Evolutionary conservation across 2,329 filamentous ascomycete genomes (phyloP).

Genomic region (Diaporthe humulicola): DNA sequence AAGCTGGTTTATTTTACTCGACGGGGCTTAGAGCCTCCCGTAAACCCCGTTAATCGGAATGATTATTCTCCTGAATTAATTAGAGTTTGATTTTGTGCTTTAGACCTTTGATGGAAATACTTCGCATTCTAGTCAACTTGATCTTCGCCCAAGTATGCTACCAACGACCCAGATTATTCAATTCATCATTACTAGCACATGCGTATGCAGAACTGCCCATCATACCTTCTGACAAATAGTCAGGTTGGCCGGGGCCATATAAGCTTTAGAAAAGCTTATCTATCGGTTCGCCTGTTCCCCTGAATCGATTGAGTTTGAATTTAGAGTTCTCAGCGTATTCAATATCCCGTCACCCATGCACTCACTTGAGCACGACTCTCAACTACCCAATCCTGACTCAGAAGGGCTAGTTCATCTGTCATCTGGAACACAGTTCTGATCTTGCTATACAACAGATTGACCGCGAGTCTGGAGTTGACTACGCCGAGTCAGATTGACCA

Average conservation of each 20-base stretch:
- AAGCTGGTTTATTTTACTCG: no score
- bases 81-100: background rate
- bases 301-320: conserved; percentile 1
- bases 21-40: background rate
- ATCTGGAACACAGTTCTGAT: background rate
- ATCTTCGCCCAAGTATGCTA: no score
- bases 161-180: conserved; percentile 4
- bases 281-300: background rate
- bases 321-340: background rate
- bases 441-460: background rate
- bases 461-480: background rate
- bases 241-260: background rate
- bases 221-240: background rate
- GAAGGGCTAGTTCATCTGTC: background rate
- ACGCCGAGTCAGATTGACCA: background rate
- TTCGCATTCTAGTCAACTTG: no score
- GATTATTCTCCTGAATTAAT: background rate
- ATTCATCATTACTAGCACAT: background rate
- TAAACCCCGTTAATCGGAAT: background rate
- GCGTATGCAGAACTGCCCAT: background rate
- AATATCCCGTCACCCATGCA: background rate
- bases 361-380: conserved; percentile 1
- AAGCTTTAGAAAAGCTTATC: background rate
- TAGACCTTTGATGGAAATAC: background rate
- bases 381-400: background rate